Conservation (phyloP, 352 stramenopile genomes). For the Pythium rhizo-oryzae region DNA sequence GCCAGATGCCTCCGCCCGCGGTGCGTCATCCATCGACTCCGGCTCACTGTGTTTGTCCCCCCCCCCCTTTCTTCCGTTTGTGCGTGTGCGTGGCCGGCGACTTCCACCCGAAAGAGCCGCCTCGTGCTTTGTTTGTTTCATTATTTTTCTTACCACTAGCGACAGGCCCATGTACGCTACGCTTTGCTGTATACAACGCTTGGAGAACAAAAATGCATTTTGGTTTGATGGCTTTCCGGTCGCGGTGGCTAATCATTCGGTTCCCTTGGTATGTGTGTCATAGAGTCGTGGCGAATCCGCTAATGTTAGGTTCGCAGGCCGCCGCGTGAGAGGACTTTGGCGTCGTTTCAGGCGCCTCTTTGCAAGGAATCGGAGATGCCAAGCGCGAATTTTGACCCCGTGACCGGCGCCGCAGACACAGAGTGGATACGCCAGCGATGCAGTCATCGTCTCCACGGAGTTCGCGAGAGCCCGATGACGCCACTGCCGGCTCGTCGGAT, state of each 20-base stretch:
- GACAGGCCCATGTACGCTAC: slow-evolving; percentile 12
- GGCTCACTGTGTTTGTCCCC: slow-evolving; percentile 5
- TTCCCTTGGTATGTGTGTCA: neutral
- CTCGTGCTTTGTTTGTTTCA: slow-evolving; percentile 2
- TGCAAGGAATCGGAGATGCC: neutral
- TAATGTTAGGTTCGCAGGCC: slow-evolving; percentile 15
- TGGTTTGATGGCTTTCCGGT: neutral
- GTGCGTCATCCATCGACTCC: neutral
- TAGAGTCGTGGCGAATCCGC: neutral
- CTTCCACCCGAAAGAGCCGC: neutral
- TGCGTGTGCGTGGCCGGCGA: neutral
- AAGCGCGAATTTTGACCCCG: neutral
- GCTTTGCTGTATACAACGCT: neutral
- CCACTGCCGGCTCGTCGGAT: neutral
- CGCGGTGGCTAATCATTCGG: neutral
- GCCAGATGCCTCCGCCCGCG: neutral
- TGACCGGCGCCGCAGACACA: neutral
- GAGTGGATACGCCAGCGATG: slow-evolving; percentile 1
- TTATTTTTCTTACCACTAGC: slow-evolving; percentile 11
- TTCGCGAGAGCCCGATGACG: neutral
- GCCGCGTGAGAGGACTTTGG: slow-evolving; percentile 2
- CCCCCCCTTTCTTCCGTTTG: no score
- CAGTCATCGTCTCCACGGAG: neutral
- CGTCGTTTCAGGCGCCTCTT: slow-evolving; percentile 33
- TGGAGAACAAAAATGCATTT: slow-evolving; percentile 11